Evolutionary conservation across 2,329 filamentous ascomycete species (phyloP), one percentile per base, ranked within the genome.

Genomic region (Aspergillus transmontanensis): DNA sequence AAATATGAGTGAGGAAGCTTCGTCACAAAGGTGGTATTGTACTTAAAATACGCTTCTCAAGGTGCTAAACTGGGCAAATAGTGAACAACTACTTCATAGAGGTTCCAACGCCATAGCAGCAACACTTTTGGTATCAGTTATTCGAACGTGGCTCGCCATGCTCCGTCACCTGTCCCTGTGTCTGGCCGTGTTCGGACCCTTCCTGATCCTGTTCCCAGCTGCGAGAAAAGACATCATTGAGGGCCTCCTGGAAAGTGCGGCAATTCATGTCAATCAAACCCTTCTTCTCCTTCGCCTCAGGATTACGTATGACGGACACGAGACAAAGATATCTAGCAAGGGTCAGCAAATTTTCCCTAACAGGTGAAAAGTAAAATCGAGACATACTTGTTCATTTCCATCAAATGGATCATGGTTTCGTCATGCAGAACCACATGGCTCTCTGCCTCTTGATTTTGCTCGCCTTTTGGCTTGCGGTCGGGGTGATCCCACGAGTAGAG

Each of bases 401-500:
- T 83, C 48, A 89, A 75, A 67, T 89, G 88, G n/a, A 90, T 83
- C 87, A 77, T 87, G 73, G 76, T 87, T 76, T 71, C 85, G 78
- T 86, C 84, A 71, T 89, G 86, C 73, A 88, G 82, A 1, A 85
- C 86, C 54, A 89, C 86, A 64, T 87, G 80, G 65, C 86, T 88
- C 73, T 90, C 87, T 1, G 86, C 85, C 65, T 86, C 85, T 57
- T 83, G 82, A 54, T 79, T 79, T 69, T 82, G 81, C 7, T 80
- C 78, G 1, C 79, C 80, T 56, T 77, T 76, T 4, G 76, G 70
- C 57, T 77, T 77, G 61, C 77, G 78, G 59, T 73, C 74, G 57
- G 73, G 77, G 39, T 85, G 79, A 66, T 86, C 83, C 85, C 85
- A 98, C 53, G 94, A 94, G 75, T 97, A 99, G 45, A 99, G 90